Base-by-base conservation (phyloP, 495 filamentous ascomycete genomes). In the Evernia prunastri region DNA sequence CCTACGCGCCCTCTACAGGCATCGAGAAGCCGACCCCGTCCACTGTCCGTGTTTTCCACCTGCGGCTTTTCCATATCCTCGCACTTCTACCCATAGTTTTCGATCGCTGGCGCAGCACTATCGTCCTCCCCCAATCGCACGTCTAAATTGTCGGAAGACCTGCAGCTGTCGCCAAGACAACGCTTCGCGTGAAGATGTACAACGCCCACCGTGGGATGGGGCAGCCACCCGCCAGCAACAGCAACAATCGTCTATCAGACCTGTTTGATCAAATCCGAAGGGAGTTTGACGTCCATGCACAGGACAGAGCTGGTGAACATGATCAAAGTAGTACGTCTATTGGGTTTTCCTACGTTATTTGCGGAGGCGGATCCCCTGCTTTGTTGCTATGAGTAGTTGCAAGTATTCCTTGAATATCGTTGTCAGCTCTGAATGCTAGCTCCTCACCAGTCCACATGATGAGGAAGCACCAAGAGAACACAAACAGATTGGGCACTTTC, bases 261-360 rank as follows among this genome's bases (percentile, higher is more conserved):
- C 83, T 97, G 67, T 80, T 98, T 70, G 93, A 97, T 51, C 86
- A 91, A 69, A 84, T 98, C 67, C 86, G 95, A 68, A 78, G 81
- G 72, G 94, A 98, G 75, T 98, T 96, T 69, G 94, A 97, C 63
- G 84, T 77, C 63, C 89, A 96, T 72, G 80, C 86, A 42, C 80
- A 85, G 69, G 81, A 88, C 69, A 70, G 67, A 39, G 87, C 81
- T 70, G 87, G 87, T 70, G 89, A 90, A 61, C 93, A 88, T 74
- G 93, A 98, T 66, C 88, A 91, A 71, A 89, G 92, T 73, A 86
- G 94, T 97, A 84, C 78, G 93, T 85, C 59, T 70, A 54, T 43
- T 67, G 23, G 35, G 29, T 67, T 43, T 66, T 36, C 25, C 25
- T 45, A 17, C 42, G 27, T 47, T 23, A 18, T n/a, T 35, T 35